Percentiles rank a stretch among this genome's conserved stretches.
Conservation (phyloP, 2,329 filamentous ascomycete genomes). For the Hypoxylon sp. region DNA sequence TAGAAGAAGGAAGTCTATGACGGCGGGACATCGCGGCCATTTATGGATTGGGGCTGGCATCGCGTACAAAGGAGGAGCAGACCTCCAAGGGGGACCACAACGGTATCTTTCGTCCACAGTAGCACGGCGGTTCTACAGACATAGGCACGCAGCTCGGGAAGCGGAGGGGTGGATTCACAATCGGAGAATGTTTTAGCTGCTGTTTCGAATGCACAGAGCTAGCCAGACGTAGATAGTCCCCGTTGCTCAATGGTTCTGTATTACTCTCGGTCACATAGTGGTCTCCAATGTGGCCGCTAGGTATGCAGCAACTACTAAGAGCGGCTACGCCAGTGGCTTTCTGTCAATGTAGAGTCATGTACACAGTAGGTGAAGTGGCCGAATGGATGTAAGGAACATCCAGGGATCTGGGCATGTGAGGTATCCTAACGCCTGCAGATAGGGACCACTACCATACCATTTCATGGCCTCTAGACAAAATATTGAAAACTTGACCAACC, state of each 20-base stretch:
- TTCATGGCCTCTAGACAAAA: slow-evolving; percentile 24
- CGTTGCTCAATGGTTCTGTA: slow-evolving; percentile 29
- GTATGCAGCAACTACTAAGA: slow-evolving; percentile 19
- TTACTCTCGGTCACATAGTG: slow-evolving; percentile 33
- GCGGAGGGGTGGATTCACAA: slow-evolving; percentile 36
- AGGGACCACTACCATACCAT: slow-evolving; percentile 20
- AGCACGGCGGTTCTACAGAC: slow-evolving; percentile 10
- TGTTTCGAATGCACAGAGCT: slow-evolving; percentile 30
- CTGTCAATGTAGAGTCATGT: slow-evolving; percentile 24
- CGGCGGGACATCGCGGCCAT: slow-evolving; percentile 40
- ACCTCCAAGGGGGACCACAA: slow-evolving; percentile 22
- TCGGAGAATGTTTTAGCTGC: slow-evolving; percentile 45
- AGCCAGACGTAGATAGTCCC: slow-evolving; percentile 37
- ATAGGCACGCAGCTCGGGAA: slow-evolving; percentile 39
- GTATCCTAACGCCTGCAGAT: slow-evolving; percentile 25
- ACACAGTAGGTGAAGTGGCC: slow-evolving; percentile 18
- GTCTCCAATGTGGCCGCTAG: slow-evolving; percentile 36
- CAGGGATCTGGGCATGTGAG: slow-evolving; percentile 20
- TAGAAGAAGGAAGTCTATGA: slow-evolving; percentile 23
- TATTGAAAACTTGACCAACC: slow-evolving; percentile 30
- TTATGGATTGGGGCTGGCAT: slow-evolving; percentile 45
- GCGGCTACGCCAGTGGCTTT: slow-evolving; percentile 26
- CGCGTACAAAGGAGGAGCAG: slow-evolving; percentile 31
- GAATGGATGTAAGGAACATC: slow-evolving; percentile 21
- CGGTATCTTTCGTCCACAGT: slow-evolving; percentile 33